Percentiles rank a stretch among this genome's conserved stretches.
These are phyloP conservation scores for Venturiaceae sp. DNA, from an alignment of 2,329 filamentous ascomycete species.

Conservation along the genomic window DNA sequence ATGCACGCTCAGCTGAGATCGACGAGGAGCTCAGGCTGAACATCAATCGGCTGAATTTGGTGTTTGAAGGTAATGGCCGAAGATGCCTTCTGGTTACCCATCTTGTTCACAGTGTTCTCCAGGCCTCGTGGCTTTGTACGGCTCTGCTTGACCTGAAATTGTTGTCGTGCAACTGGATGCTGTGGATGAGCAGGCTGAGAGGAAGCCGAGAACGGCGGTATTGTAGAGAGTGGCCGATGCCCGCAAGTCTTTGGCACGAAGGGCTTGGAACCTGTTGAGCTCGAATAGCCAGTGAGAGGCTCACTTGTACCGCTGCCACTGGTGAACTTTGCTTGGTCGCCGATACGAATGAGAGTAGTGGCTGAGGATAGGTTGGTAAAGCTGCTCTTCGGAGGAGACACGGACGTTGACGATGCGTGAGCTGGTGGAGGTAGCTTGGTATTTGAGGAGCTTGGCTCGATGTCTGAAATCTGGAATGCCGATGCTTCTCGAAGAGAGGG, in stretches of 20 bases:
- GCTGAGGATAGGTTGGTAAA: background rate
- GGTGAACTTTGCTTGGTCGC: background rate
- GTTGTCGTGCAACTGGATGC: background rate
- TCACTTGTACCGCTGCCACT: background rate
- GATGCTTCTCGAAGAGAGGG: background rate
- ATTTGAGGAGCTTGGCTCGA: too few species aligned
- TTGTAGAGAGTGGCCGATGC: background rate
- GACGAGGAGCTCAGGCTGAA: background rate
- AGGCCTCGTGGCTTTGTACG: background rate
- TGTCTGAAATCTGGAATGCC: too few species aligned
- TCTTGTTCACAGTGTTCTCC: background rate
- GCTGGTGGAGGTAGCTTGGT: background rate
- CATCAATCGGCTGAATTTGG: too few species aligned
- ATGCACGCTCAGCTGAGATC: background rate
- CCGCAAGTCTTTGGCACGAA: background rate
- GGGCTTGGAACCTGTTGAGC: background rate
- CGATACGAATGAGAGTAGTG: background rate
- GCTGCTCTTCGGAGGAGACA: background rate
- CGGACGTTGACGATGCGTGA: background rate
- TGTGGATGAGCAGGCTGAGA: background rate
- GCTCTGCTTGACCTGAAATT: background rate
- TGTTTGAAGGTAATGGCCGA: too few species aligned
- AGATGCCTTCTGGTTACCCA: background rate
- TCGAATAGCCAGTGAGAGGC: background rate
- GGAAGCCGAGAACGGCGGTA: too few species aligned